Evolutionary conservation across 192 early-diverging fungal species (phyloP), one percentile per base, ranked within the genome.

Genomic region (Glomus cerebriforme): DNA sequence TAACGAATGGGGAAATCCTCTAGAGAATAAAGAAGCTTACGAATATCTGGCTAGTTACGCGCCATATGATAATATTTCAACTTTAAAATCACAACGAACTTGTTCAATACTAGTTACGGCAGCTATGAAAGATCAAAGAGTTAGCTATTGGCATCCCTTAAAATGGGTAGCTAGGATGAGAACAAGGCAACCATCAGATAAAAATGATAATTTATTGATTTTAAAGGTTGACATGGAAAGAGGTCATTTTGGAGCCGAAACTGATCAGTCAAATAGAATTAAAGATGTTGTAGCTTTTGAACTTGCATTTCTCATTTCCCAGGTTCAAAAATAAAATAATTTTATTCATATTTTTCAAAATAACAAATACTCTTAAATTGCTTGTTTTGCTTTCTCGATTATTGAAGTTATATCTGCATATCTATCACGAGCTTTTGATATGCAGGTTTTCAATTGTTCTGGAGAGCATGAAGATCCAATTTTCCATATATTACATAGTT

Each of bases 151-250:
- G 83, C 95, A 98, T 76, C 93, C 95, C 1, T 79, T 93, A n/a
- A 97, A 98, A 80, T 98, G 88, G 83, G 91, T 96, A 37, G 94
- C 96, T 10, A 86, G 92, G 13, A 67, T 97, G 45, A 86, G 80
- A 32, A 79, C 70, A 1, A 78, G 82, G 13, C 62, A 81, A 45
- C 32, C 35, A 8, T 43, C 77, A 43, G 81, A 82, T 22, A 76
- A 82, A 58, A 77, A 80, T 15, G 62, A 65, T 15, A 80, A 78
- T 45, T 29, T 71, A 24, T 17, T 83, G 5, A 71, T 89, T 31
- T 65, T 87, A 17, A 86, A 87, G 78, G 79, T 88, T 24, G 86
- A 90, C 59, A 75, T 82, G 27, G 84, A 88, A 63, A 74, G 80
- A 43, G 89, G 87, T 7, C 89, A 90, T 81, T 90, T 90, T 75